Conservation (phyloP, 2,329 filamentous ascomycete genomes). For the Endoconidiophora polonica region DNA sequence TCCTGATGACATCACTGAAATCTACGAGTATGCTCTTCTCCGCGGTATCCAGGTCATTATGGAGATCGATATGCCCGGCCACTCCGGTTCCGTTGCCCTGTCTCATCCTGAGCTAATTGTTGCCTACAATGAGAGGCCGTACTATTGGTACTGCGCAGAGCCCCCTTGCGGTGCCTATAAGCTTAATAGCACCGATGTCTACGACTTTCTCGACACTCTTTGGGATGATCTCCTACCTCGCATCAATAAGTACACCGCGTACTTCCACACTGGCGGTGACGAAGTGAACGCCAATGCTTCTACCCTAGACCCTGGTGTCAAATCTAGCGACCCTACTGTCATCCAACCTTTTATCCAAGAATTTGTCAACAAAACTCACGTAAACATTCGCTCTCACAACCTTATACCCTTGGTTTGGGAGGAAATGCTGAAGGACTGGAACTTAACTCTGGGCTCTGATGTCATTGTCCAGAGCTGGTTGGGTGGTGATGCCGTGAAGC, state of each 20-base stretch:
- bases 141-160: slow-evolving; percentile 42
- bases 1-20: slow-evolving; percentile 41
- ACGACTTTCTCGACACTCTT: slow-evolving; percentile 53
- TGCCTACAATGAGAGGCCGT: slow-evolving; percentile 41
- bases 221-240: slow-evolving; percentile 65
- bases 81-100: slow-evolving; percentile 51
- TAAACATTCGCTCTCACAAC: slow-evolving; percentile 42
- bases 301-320: slow-evolving; percentile 53
- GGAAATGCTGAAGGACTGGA: slow-evolving; percentile 67
- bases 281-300: slow-evolving; percentile 70
- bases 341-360: slow-evolving; percentile 61
- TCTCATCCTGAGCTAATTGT: slow-evolving; percentile 56
- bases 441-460: slow-evolving; percentile 52
- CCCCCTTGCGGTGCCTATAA: slow-evolving; percentile 56
- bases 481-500: slow-evolving; percentile 41
- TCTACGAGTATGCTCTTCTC: slow-evolving; percentile 54
- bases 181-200: slow-evolving; percentile 55
- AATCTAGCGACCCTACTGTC: slow-evolving; percentile 45
- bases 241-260: slow-evolving; percentile 46
- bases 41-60: slow-evolving; percentile 56
- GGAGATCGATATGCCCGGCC: slow-evolving; percentile 69
- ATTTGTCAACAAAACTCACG: slow-evolving; percentile 56
- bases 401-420: slow-evolving; percentile 73
- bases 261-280: slow-evolving; percentile 80
- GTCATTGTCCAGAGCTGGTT: slow-evolving; percentile 70